Evolutionary conservation across 2,329 filamentous ascomycete genomes (phyloP).

Genomic region (Aspergillus ustus): DNA sequence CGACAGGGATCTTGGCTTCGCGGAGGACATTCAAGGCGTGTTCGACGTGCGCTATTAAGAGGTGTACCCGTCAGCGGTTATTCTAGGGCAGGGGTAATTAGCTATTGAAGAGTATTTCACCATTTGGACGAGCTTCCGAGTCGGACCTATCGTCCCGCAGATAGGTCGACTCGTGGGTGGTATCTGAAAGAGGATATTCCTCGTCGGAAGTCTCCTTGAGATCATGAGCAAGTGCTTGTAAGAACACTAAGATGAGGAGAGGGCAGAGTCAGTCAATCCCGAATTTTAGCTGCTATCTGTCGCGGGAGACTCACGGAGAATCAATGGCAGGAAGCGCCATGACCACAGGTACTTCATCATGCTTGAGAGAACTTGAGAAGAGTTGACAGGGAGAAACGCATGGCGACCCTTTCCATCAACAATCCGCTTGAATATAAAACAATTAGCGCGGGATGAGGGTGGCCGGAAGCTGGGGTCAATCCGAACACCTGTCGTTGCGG

Average conservation of each 20-base stretch:
- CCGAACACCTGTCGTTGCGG: conserved; percentile 42
- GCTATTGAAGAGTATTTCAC: conserved; percentile 27
- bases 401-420: conserved; percentile 32
- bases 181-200: conserved; percentile 24
- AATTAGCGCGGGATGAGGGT: background rate
- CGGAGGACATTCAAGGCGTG: conserved; percentile 37
- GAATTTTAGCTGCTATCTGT: background rate
- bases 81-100: background rate
- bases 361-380: conserved; percentile 27
- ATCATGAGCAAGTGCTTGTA: conserved; percentile 36
- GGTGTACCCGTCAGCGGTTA: background rate
- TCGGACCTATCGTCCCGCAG: conserved; percentile 26
- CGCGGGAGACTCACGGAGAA: conserved; percentile 36
- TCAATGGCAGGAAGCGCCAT: conserved; percentile 38
- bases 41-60: conserved; percentile 36
- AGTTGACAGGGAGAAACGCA: conserved; percentile 35
- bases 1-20: conserved; percentile 30
- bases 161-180: conserved; percentile 26
- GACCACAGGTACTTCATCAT: conserved; percentile 42
- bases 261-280: conserved; percentile 10
- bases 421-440: background rate
- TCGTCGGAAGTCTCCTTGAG: conserved; percentile 25
- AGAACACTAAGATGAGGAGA: conserved; percentile 32
- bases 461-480: conserved; percentile 4
- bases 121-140: conserved; percentile 29